Conservation (phyloP, 371 early-diverging fungal species). For the Rhizomucor pusillus region DNA sequence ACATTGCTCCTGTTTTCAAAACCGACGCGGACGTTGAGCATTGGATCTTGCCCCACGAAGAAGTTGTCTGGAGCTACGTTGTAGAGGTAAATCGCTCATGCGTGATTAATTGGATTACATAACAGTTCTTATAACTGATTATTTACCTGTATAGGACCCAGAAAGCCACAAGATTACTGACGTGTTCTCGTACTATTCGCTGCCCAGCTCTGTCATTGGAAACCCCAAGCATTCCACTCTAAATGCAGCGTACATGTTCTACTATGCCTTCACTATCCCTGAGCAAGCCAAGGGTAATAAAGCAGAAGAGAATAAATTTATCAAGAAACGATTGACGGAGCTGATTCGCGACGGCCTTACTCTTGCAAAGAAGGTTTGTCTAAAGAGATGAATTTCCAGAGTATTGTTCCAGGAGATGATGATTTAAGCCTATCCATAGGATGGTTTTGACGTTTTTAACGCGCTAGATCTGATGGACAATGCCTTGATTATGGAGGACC, state of each 20-base stretch:
- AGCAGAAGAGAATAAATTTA: constrained; percentile 36
- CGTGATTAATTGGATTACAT: not conserved
- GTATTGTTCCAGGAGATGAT: not conserved
- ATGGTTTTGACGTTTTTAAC: constrained; percentile 89
- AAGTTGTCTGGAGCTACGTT: constrained; percentile 91
- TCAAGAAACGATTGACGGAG: constrained; percentile 50
- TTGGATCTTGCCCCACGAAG: constrained; percentile 83
- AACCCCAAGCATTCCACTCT: constrained; percentile 73
- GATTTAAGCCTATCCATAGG: constrained; percentile 18
- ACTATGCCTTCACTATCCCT: constrained; percentile 76
- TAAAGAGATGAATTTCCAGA: not conserved
- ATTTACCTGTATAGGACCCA: constrained; percentile 46
- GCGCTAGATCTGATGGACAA: constrained; percentile 89
- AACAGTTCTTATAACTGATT: not conserved
- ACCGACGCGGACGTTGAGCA: constrained; percentile 88
- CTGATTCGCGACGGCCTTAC: constrained; percentile 79
- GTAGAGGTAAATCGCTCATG: constrained; percentile 77
- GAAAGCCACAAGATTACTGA: constrained; percentile 70
- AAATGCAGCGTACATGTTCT: constrained; percentile 91
- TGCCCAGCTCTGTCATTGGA: constrained; percentile 87
- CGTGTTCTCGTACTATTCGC: constrained; percentile 90
- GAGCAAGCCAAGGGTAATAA: constrained; percentile 31
- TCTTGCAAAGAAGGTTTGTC: constrained; percentile 64
- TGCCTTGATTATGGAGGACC: constrained; percentile 65
- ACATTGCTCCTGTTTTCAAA: constrained; percentile 72